Percentiles rank a stretch among this genome's conserved stretches.
These are phyloP conservation scores for Pyrenopolyporus hunteri DNA, from an alignment of 495 filamentous ascomycete genomes.

Conservation along the genomic window DNA sequence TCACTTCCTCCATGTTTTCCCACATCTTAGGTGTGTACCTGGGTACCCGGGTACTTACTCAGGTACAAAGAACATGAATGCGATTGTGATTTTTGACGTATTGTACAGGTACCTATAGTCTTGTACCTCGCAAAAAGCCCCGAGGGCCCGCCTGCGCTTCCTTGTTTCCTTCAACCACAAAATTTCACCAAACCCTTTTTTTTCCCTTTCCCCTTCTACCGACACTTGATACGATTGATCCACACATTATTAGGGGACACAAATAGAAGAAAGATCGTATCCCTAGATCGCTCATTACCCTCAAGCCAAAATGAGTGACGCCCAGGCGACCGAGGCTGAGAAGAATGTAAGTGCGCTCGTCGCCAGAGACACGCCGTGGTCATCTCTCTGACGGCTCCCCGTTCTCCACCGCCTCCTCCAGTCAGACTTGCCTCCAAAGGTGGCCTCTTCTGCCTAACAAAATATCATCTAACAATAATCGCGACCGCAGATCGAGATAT, in stretches of 20 bases:
- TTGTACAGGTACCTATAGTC: no score
- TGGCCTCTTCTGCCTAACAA: slow-evolving; percentile 2
- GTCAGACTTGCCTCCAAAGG: slow-evolving; percentile 5
- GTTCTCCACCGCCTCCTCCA: background rate
- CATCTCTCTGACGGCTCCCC: background rate
- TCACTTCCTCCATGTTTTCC: no score
- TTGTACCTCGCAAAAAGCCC: slow-evolving; percentile 8
- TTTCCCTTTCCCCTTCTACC: background rate
- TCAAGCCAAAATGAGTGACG: slow-evolving; percentile 80
- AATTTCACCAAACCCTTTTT: slow-evolving; percentile 28
- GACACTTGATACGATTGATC: slow-evolving; percentile 25
- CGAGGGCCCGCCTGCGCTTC: slow-evolving; percentile 33
- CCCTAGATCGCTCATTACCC: slow-evolving; percentile 32
- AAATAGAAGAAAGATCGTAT: slow-evolving; percentile 26
- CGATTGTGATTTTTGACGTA: slow-evolving; percentile 23
- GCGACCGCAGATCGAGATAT: slow-evolving; percentile 67
- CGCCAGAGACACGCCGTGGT: background rate
- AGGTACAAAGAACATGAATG: no score
- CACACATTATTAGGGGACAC: slow-evolving; percentile 21
- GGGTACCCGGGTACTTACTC: background rate
- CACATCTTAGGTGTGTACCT: no score
- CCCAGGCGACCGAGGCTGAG: slow-evolving; percentile 90
- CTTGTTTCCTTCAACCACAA: slow-evolving; percentile 35
- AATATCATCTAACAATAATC: slow-evolving; percentile 26
- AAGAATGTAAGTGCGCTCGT: slow-evolving; percentile 76